Evolutionary conservation across 495 filamentous ascomycete species (phyloP).

Genomic region (Penicillium taxi): DNA sequence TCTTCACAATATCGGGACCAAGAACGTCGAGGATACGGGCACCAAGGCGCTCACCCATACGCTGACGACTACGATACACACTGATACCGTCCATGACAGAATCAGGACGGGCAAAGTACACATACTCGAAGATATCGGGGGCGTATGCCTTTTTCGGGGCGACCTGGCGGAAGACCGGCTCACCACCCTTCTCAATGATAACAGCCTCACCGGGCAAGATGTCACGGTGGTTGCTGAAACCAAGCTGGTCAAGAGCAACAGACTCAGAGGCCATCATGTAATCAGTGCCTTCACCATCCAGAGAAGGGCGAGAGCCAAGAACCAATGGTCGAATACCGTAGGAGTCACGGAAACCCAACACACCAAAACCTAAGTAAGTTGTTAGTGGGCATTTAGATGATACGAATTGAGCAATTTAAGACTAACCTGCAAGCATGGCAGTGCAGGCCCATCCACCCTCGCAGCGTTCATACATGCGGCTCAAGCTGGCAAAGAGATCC

Average conservation of each 20-base stretch:
- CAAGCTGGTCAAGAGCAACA: conserved; percentile 80
- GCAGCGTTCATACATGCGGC: conserved; percentile 67
- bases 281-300: conserved; percentile 63
- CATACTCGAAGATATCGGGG: conserved; percentile 92
- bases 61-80: conserved; percentile 78
- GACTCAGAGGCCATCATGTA: conserved; percentile 99
- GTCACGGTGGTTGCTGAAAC: conserved; percentile 73
- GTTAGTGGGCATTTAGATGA: conserved; percentile 10
- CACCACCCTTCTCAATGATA: conserved; percentile 77
- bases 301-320: conserved; percentile 64
- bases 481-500: conserved; percentile 75
- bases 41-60: conserved; percentile 86
- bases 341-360: conserved; percentile 82
- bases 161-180: conserved; percentile 70
- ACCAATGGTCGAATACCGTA: conserved; percentile 88
- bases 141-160: conserved; percentile 63
- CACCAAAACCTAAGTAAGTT: conserved; percentile 57
- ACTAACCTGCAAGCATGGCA: conserved; percentile 79
- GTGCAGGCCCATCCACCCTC: conserved; percentile 83
- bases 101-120: conserved; percentile 71
- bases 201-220: conserved; percentile 90
- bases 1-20: conserved; percentile 63
- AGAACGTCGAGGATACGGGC: conserved; percentile 67
- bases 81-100: conserved; percentile 89
- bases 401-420: not conserved